These are phyloP conservation scores for Patellifolia procumbens DNA, from an alignment of 179 eudicot species.

Conservation along the genomic window DNA sequence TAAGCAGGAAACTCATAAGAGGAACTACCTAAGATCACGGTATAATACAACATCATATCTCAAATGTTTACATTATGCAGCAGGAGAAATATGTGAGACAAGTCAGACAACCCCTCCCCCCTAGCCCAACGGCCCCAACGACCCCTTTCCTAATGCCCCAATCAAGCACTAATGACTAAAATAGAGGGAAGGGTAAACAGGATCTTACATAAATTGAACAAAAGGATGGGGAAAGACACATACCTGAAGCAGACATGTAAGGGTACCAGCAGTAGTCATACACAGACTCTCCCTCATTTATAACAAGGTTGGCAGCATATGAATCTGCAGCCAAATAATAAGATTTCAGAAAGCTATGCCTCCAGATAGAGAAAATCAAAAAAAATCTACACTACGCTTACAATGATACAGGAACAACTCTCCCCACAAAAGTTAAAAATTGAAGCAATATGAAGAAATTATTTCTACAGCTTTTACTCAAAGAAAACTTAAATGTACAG, in stretches of 20 bases:
- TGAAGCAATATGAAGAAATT: neutral
- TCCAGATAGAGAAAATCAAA: neutral
- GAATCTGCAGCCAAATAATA: slow-evolving; percentile 59
- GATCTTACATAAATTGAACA: neutral
- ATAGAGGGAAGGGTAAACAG: neutral
- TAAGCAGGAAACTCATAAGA: slow-evolving; percentile 9
- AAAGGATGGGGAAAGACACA: slow-evolving; percentile 14
- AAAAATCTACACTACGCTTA: neutral
- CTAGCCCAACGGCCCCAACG: neutral
- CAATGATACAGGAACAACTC: neutral
- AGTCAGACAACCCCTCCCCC: neutral
- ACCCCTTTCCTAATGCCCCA: neutral
- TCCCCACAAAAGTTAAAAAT: too few species aligned
- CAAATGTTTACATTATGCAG: too few species aligned
- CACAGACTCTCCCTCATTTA: slow-evolving; percentile 84
- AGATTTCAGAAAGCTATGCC: slow-evolving; percentile 9
- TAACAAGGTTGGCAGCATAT: slow-evolving; percentile 56
- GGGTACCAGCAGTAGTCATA: slow-evolving; percentile 99
- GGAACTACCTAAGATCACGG: neutral
- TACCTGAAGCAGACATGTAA: slow-evolving; percentile 91
- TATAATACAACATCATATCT: neutral
- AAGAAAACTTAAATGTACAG: neutral
- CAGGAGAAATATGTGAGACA: too few species aligned
- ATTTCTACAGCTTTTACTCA: neutral
- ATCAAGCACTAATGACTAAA: neutral